A percentile compares a stretch with the other conserved stretches of the same genome.
phyloP scores from a whole-genome alignment of 1,284 basidiomycete species.

The Rhizoctonia solani region DNA sequence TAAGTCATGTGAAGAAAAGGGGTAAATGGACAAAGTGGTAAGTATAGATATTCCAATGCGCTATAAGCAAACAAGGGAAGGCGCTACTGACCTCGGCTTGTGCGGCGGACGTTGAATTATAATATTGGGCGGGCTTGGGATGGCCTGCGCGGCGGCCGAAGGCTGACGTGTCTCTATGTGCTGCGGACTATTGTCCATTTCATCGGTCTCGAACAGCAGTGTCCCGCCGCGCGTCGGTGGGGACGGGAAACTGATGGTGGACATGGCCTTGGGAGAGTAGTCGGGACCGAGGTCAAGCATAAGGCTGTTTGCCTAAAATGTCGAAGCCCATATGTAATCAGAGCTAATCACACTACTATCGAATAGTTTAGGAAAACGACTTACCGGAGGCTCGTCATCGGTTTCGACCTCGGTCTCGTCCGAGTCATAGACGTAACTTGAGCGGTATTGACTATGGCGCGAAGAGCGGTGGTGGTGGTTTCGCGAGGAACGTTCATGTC shows the following conservation, averaged over 20 bases:
- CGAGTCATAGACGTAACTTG: constrained; percentile 27
- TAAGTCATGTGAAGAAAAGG: neutral
- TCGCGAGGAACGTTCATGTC: constrained; percentile 18
- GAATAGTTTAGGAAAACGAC: neutral
- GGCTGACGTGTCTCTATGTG: constrained; percentile 11
- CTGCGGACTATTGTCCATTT: constrained; percentile 8
- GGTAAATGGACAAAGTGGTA: neutral
- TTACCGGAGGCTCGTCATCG: constrained; percentile 32
- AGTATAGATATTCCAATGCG: neutral
- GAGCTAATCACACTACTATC: neutral
- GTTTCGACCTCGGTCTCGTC: constrained; percentile 6
- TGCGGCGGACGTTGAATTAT: constrained; percentile 4
- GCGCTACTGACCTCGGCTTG: constrained; percentile 25
- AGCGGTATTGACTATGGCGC: constrained; percentile 15
- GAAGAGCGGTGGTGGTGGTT: constrained; percentile 12
- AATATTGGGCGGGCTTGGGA: constrained; percentile 24
- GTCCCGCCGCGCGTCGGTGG: constrained; percentile 1
- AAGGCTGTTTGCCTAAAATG: constrained; percentile 20
- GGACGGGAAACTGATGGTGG: constrained; percentile 24
- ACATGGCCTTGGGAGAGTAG: constrained; percentile 33
- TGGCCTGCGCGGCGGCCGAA: neutral
- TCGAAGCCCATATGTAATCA: neutral
- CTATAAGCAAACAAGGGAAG: neutral
- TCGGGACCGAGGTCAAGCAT: constrained; percentile 31
- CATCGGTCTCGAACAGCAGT: constrained; percentile 19